Percentiles rank a stretch among this genome's conserved stretches.
Evolutionary conservation across 2,329 filamentous ascomycete species (phyloP).

Genomic region (Esteya vermicola): DNA sequence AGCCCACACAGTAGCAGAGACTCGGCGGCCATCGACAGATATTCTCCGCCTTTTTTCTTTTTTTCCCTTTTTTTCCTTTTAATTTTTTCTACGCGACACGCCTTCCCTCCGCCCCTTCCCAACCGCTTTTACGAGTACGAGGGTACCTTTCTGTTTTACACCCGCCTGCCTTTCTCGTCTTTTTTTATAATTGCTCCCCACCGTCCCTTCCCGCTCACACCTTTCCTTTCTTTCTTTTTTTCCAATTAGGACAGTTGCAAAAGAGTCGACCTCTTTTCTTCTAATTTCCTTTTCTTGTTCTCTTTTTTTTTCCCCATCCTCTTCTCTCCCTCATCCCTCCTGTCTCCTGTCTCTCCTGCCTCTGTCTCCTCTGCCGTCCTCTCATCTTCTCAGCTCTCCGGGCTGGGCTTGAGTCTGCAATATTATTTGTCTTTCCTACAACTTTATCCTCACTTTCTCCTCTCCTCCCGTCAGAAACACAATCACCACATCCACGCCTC

Average conservation of each 20-base stretch:
- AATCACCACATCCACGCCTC: background rate
- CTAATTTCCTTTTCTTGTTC: background rate
- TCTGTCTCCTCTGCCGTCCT: background rate
- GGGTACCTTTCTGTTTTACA: no score
- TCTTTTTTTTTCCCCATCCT: background rate
- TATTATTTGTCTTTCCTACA: background rate
- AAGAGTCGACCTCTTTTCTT: background rate
- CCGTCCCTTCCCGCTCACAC: background rate
- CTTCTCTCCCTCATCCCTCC: background rate
- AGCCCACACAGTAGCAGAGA: no score
- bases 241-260: background rate
- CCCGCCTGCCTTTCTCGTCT: no score
- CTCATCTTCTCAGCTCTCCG: background rate
- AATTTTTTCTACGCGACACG: background rate
- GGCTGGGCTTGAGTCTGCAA: conserved; percentile 1
- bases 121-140: no score
- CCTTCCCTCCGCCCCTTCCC: no score
- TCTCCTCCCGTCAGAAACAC: background rate
- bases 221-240: background rate
- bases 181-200: background rate
- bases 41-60: no score
- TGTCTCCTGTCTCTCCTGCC: background rate
- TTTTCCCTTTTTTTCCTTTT: background rate
- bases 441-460: background rate
- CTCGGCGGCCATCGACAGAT: no score